Base-by-base conservation (phyloP, 257 asterid genomes). In the Coffea canephora region DNA sequence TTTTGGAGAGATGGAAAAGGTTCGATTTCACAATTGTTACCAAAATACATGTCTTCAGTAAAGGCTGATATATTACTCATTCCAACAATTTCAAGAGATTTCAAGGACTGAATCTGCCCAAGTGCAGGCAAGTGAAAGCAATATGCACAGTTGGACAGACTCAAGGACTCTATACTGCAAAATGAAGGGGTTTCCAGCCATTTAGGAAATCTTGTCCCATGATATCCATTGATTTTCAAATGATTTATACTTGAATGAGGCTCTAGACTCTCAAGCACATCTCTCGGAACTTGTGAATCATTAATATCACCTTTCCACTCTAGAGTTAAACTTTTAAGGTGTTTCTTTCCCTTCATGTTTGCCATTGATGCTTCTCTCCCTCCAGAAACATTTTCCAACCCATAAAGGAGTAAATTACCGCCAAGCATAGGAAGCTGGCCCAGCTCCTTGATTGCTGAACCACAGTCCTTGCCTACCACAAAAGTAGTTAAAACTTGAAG, bases 111-210 rank as follows among this genome's bases (percentile, higher is more conserved):
- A 68, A 86, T 73, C 61, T 84, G 87, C n/a, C 90, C 64, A 3
- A 57, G 10, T 54, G 87, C 81, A 59, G 90, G 90, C 39, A 88
- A 73, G 25, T 50, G 36, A 25, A 31, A 79, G 64, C 91, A 88
- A 34, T 82, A 59, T 66, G 81, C 73, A 84, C 90, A 84, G 43
- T 75, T 73, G 21, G 61, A 79, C 25, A 88, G 85, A 77, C 85
- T 80, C 14, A 88, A 67, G 23, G 87, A 84, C 54, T 59, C 76
- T 19, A 88, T 78, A 71, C 81, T 75, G 48, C 77, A 76, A 70
- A 84, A 86, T 25, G 80, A 68, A 68, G 84, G 82, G 81, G 74
- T 85, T 74, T 77, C 86, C 1, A 74, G 69, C 91, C 90, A 88
- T 36, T 80, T 21, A 46, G 91, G 88, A 74, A 86, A 78, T 36